These are phyloP conservation scores for Pichia heedii DNA, from an alignment of 805 yeast genomes.

Conservation along the genomic window DNA sequence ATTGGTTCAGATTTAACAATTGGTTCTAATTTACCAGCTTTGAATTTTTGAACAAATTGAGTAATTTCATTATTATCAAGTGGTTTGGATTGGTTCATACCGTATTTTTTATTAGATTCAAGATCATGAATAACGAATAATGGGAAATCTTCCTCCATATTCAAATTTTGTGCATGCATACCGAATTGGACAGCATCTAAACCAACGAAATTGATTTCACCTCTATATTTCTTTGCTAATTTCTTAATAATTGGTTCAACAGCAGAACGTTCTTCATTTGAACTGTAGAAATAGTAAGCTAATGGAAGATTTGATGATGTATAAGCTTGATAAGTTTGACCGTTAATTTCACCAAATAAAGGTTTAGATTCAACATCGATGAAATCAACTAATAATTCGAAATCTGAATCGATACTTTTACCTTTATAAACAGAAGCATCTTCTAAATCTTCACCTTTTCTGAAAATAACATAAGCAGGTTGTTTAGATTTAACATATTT, in stretches of 20 bases:
- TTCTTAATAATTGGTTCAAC: conserved; percentile 44
- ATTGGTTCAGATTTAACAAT: conserved; percentile 76
- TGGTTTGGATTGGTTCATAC: conserved; percentile 50
- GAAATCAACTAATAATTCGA: conserved; percentile 37
- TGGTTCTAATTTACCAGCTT: conserved; percentile 59
- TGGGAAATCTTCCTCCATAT: conserved; percentile 81
- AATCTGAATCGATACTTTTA: conserved; percentile 27
- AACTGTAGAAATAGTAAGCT: conserved; percentile 79
- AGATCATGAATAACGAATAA: conserved; percentile 81
- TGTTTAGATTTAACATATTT: conserved; percentile 28
- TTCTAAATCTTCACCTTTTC: conserved; percentile 38
- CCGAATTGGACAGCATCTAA: conserved; percentile 75
- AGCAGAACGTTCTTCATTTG: conserved; percentile 54
- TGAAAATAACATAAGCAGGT: conserved; percentile 37
- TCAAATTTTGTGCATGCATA: conserved; percentile 77
- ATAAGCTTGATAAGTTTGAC: conserved; percentile 68
- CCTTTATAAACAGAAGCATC: conserved; percentile 39
- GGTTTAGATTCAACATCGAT: conserved; percentile 64
- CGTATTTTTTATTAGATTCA: conserved; percentile 62
- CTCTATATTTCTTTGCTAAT: conserved; percentile 68
- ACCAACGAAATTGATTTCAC: conserved; percentile 79
- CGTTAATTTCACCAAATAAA: conserved; percentile 78
- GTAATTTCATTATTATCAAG: conserved; percentile 47
- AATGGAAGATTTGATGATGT: conserved; percentile 67
- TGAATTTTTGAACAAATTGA: conserved; percentile 54